Evolutionary conservation across 805 yeast genomes (phyloP).

Genomic region (Starmerella vitae): DNA sequence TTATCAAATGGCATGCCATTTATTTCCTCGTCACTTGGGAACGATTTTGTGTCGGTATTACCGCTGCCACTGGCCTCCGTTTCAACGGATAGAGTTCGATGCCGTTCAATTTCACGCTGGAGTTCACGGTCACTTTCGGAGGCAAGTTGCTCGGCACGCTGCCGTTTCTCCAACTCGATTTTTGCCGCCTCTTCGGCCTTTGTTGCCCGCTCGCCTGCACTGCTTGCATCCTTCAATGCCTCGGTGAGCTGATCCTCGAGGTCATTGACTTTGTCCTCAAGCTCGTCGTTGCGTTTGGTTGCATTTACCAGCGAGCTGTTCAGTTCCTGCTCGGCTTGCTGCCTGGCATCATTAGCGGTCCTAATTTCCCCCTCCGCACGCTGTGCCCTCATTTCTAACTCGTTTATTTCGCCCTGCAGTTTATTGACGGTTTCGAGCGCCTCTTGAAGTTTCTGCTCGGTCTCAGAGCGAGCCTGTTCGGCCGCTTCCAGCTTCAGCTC

Average conservation of each 20-base stretch:
- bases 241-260: constrained; percentile 19
- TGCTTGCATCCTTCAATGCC: neutral
- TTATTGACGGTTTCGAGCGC: constrained; percentile 1
- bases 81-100: neutral
- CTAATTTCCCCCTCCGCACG: constrained; percentile 7
- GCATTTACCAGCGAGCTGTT: constrained; percentile 5
- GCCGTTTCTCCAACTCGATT: neutral
- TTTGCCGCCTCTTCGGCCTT: neutral
- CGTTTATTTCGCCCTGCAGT: constrained; percentile 22
- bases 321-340: neutral
- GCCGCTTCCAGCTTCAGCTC: neutral
- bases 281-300: constrained; percentile 17
- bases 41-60: neutral
- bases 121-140: neutral
- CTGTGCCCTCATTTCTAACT: constrained; percentile 15
- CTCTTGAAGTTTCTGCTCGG: neutral
- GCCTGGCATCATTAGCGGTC: constrained; percentile 2
- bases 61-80: neutral
- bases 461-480: neutral
- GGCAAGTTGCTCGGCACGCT: neutral
- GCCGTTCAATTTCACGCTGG: neutral
- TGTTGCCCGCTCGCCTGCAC: neutral
- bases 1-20: constrained; percentile 3
- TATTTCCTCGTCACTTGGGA: neutral
- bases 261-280: constrained; percentile 21